Base-by-base conservation (phyloP, 768 basidiomycete species). In the Lactarius vividus region DNA sequence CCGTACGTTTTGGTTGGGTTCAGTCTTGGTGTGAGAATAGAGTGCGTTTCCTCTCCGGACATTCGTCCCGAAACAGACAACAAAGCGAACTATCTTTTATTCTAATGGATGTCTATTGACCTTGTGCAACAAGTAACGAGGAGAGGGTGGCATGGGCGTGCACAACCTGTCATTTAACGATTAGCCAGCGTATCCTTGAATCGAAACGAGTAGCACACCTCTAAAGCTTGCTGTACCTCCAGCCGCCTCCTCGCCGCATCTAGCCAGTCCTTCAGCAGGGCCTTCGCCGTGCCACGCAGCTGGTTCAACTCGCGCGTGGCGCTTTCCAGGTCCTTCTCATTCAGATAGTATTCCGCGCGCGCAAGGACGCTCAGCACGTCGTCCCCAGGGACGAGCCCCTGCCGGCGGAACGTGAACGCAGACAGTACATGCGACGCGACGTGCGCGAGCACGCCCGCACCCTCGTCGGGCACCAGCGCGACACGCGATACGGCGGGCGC, bases 281-380 rank as follows among this genome's bases (percentile, higher is more conserved):
- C 74, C 76, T 88, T 90, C 18, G 90, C 90, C 65, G 90, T 86
- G 2, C 96, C 96, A 39, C 82, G 85, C 62, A 99, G 78, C 76
- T 94, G 91, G 75, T 98, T 99, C 33, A 98, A 80, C 77, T 98
- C 96, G 62, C 96, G 82, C 40, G 95, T 81, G 23, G 96, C 96
- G 69, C 80, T 83, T 71, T 96, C 96, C 65, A 99, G 77, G 73
- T 98, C 94, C 81, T 97, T 95, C 79, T 96, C 92, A 66, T 88
- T 88, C 73, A 98, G 77, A 75, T 92, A 85, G 74, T 91, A 87
- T 78, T 97, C 93, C 6, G 95, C 95, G 57, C 97, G 80, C 4
- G 95, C 87, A 40, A 99, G 74, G 63, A 94, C 89, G 71, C 91
- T 94, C 63, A 93, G 78, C 37, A 95, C 91, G 74, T 98, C 96